Percentiles rank a stretch among this genome's conserved stretches.
Evolutionary conservation across 1,139 yeast genomes (phyloP).

Genomic region (Saccharomyces hybrid): DNA sequence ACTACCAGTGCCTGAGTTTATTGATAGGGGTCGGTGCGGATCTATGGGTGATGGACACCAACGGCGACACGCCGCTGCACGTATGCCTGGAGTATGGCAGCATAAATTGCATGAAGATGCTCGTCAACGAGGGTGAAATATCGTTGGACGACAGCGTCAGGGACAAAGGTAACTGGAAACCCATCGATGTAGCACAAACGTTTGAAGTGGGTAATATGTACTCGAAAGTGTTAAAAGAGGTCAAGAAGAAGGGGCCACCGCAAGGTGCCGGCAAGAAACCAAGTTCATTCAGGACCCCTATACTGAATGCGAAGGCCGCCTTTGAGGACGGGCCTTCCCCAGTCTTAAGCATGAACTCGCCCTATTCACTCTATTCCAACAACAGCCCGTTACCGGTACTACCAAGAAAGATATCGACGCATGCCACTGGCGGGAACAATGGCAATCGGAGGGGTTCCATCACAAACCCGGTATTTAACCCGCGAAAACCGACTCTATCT

Average conservation of each 20-base stretch:
- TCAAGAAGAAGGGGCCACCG: slow-evolving; percentile 3
- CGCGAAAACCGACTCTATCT: background rate
- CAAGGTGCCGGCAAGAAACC: slow-evolving; percentile 9
- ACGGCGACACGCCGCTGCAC: slow-evolving; percentile 76
- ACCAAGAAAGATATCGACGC: slow-evolving; percentile 19
- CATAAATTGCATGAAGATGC: slow-evolving; percentile 51
- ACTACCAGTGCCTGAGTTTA: slow-evolving; percentile 61
- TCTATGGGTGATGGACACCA: slow-evolving; percentile 48
- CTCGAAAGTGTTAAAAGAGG: slow-evolving; percentile 14
- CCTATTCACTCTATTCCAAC: slow-evolving; percentile 16
- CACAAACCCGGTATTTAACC: background rate
- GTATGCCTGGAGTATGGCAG: slow-evolving; percentile 74
- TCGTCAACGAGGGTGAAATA: slow-evolving; percentile 40
- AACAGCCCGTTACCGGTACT: slow-evolving; percentile 14
- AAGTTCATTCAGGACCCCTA: slow-evolving; percentile 19
- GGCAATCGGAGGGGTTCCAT: too few relatives aligned
- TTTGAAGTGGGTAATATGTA: slow-evolving; percentile 40
- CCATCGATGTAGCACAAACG: slow-evolving; percentile 52
- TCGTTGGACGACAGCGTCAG: slow-evolving; percentile 43
- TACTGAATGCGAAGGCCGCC: slow-evolving; percentile 16
- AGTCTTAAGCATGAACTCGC: slow-evolving; percentile 20
- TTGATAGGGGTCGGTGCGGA: slow-evolving; percentile 79
- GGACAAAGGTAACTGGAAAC: slow-evolving; percentile 64
- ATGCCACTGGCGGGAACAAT: too few relatives aligned
- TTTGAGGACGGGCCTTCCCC: slow-evolving; percentile 30